Evolutionary conservation across 2,329 filamentous ascomycete species (phyloP), one percentile per base, ranked within the genome.

Genomic region (Colletotrichum sojae): DNA sequence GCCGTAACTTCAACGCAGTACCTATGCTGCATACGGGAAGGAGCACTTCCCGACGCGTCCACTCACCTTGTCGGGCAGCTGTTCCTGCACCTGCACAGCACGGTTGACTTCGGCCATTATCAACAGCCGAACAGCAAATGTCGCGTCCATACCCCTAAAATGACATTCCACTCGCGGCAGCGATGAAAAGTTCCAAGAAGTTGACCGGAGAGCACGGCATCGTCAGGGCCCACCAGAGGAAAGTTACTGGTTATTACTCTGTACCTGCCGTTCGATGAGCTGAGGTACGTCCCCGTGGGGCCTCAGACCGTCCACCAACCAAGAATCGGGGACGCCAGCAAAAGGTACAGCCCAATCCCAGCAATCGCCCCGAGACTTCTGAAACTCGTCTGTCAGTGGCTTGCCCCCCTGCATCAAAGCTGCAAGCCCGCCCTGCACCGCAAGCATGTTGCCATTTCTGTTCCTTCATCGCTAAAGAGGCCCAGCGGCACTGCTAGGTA

Each of bases 361-460:
- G 51, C 56, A 61, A 20, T 56, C 51, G 62, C 56, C 63, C 56
- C 62, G 67, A 45, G 62, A 53, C 43, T 46, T 67, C 55, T 69
- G 67, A 66, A 69, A 69, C 63, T 67, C 67, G 67, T 25, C 54
- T 67, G 62, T 57, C 55, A 61, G 62, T 67, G 67, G 67, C 67
- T 69, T 69, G 49, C 52, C 67, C 67, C 67, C 67, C 67, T 69
- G 67, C 67, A 67, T 69, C 62, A 67, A 67, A 69, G 36, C 67
- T 63, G 46, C 43, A 52, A 64, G 43, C 59, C 59, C 27, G 59
- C 54, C 64, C 60, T 56, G 59, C 45, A 63, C 31, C 52, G 20
- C 56, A 56, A 43, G 55, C 55, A 56, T 60, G 31, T 4, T 36
- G 56, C 63, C 56, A 61, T 51, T 67, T 65, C 49, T 69, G 66